phyloP scores from a whole-genome alignment of 2,329 filamentous ascomycete species.

The Thelonectria rubi region DNA sequence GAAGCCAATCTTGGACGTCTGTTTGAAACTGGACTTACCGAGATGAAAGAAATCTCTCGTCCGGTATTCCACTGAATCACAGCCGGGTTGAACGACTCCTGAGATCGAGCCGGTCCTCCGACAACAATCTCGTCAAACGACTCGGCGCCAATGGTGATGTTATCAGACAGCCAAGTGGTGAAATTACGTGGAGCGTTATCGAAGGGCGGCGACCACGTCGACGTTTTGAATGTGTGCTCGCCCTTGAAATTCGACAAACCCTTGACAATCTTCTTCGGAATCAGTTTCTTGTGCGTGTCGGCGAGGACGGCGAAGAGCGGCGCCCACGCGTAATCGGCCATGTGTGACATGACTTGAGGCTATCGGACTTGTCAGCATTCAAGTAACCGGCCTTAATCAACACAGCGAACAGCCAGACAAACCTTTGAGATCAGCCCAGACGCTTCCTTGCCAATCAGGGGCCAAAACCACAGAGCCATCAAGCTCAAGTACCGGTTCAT shows the following conservation, averaged over 20 bases:
- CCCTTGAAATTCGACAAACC: constrained; percentile 59
- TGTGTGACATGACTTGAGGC: constrained; percentile 65
- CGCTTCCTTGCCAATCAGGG: constrained; percentile 59
- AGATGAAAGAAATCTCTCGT: constrained; percentile 44
- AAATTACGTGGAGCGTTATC: constrained; percentile 67
- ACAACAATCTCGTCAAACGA: constrained; percentile 64
- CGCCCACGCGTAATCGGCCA: constrained; percentile 65
- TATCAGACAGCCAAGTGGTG: constrained; percentile 64
- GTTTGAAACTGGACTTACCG: constrained; percentile 25
- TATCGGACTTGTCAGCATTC: constrained; percentile 32
- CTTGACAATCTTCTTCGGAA: constrained; percentile 52
- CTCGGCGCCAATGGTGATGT: constrained; percentile 68
- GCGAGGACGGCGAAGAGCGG: constrained; percentile 66
- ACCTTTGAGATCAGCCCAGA: constrained; percentile 48
- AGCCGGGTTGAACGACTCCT: constrained; percentile 65
- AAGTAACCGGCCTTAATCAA: background rate
- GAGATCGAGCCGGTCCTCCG: constrained; percentile 63
- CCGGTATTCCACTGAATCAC: constrained; percentile 66
- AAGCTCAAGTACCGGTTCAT: constrained; percentile 70
- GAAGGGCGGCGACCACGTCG: constrained; percentile 66
- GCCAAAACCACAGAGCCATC: constrained; percentile 68
- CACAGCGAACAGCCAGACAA: constrained; percentile 2
- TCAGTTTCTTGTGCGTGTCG: constrained; percentile 56
- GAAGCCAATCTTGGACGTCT: background rate
- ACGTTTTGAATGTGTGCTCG: constrained; percentile 61